Evolutionary conservation across 768 basidiomycete species (phyloP), one percentile per base, ranked within the genome.

Genomic region (Lyophyllum decastes): DNA sequence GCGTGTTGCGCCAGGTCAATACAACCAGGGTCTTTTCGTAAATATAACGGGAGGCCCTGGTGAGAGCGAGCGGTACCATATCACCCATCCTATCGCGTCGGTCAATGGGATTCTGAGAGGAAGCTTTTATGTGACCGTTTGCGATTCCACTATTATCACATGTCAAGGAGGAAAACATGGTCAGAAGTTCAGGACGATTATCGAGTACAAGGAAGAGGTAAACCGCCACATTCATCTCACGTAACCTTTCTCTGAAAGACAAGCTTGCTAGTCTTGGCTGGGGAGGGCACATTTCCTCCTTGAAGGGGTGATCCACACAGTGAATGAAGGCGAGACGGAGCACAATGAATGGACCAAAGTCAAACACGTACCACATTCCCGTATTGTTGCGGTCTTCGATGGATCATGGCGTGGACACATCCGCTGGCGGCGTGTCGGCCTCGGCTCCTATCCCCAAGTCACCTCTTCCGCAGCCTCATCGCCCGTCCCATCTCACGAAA

Each of bases 141-240:
- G 82, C 41, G 93, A 94, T 55, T 84, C 86, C 43, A 88, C 86
- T 7, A 84, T 90, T 51, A 84, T 96, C 64, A 94, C 92, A 30
- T 94, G 92, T 70, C 79, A 79, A 19, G 89, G 91, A 5, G 86
- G 86, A 2, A 82, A 81, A 57, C 78, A 79, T 14, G 82, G 79
- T 34, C 75, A 81, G 60, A 83, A 82, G 67, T 86, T 91, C 64
- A 81, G 95, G 58, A 81, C 94, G 3, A 81, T 98, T 63, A 84
- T 97, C 56, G 93, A 95, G 66, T 98, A 96, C 76, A 95, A 94
- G 74, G 97, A 99, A 69, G 95, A 99, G 86, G 92, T 92, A 58
- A 44, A 86, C 68, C 41, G 49, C 22, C 33, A 11, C 41, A 12
- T 35, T 12, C 27, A n/a, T 64, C 56, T 8, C 2, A 24, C 56